phyloP scores from a whole-genome alignment of 2,329 filamentous ascomycete genomes.

The Drechmeria coniospora region DNA sequence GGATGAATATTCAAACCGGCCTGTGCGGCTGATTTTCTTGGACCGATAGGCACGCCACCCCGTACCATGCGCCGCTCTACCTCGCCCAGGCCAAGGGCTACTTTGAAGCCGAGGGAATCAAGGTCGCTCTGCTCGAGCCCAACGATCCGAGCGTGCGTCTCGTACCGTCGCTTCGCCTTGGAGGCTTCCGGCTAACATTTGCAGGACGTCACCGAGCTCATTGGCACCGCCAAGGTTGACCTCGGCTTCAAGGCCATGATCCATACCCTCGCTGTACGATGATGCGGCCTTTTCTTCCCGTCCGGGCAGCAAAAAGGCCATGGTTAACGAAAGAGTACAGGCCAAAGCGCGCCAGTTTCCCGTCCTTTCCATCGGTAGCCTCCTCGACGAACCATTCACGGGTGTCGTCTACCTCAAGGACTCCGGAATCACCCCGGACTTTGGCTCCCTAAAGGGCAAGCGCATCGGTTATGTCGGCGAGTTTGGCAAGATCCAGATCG shows the following conservation, averaged over 20 bases:
- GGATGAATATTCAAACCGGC: too few species aligned
- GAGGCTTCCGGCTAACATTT: not conserved
- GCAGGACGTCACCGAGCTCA: conserved; percentile 67
- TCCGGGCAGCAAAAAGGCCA: too few species aligned
- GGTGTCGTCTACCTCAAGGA: conserved; percentile 63
- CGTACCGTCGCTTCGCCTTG: not conserved
- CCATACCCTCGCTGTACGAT: conserved; percentile 53
- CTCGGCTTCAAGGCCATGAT: conserved; percentile 78
- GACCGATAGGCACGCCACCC: conserved; percentile 75
- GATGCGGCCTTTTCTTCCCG: too few species aligned
- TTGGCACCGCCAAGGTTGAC: conserved; percentile 60
- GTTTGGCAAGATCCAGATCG: conserved; percentile 73
- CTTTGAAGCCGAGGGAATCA: conserved; percentile 61
- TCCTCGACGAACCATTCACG: conserved; percentile 68
- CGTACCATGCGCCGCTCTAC: conserved; percentile 66
- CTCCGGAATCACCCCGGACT: conserved; percentile 60
- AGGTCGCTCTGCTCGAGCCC: conserved; percentile 62
- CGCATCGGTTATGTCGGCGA: conserved; percentile 68
- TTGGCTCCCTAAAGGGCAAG: conserved; percentile 60
- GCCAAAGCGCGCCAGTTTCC: conserved; percentile 64
- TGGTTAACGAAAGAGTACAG: too few species aligned
- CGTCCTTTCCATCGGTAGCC: conserved; percentile 54
- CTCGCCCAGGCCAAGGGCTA: conserved; percentile 62
- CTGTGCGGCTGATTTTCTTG: too few species aligned
- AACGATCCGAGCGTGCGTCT: conserved; percentile 55